Evolutionary conservation across 1,284 basidiomycete genomes (phyloP).

Genomic region (Irpex rosettiformis): DNA sequence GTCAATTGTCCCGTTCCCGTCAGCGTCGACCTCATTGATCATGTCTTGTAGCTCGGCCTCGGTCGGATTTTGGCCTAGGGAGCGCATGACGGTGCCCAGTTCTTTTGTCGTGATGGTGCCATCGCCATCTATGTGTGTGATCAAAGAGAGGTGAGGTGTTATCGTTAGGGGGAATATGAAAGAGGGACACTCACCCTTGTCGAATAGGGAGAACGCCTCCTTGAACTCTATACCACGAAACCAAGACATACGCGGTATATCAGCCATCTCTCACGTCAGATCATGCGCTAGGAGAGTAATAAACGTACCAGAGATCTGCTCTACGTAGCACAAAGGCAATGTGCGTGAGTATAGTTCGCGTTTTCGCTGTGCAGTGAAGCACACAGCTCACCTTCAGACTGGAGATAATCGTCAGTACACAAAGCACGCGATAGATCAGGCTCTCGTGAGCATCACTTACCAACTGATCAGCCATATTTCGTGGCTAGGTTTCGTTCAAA

Average conservation of each 20-base stretch:
- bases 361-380: neutral
- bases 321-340: conserved; percentile 28
- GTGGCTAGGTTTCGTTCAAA: neutral
- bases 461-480: conserved; percentile 64
- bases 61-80: conserved; percentile 94
- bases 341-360: neutral
- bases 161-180: neutral
- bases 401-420: conserved; percentile 2
- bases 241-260: conserved; percentile 16
- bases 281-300: conserved; percentile 5
- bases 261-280: conserved; percentile 6
- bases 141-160: conserved; percentile 8
- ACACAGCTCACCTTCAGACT: conserved; percentile 60
- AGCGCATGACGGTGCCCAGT: conserved; percentile 97
- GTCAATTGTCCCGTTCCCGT: conserved; percentile 88
- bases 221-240: conserved; percentile 69
- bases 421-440: conserved; percentile 8
- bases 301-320: conserved; percentile 66
- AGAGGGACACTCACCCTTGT: conserved; percentile 60
- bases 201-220: conserved; percentile 93
- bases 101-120: conserved; percentile 96
- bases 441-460: conserved; percentile 37
- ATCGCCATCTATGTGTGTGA: conserved; percentile 72
- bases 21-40: conserved; percentile 89
- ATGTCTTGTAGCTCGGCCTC: conserved; percentile 96